phyloP scores from a whole-genome alignment of 2,329 filamentous ascomycete genomes.

The Westerdykella ornata region DNA sequence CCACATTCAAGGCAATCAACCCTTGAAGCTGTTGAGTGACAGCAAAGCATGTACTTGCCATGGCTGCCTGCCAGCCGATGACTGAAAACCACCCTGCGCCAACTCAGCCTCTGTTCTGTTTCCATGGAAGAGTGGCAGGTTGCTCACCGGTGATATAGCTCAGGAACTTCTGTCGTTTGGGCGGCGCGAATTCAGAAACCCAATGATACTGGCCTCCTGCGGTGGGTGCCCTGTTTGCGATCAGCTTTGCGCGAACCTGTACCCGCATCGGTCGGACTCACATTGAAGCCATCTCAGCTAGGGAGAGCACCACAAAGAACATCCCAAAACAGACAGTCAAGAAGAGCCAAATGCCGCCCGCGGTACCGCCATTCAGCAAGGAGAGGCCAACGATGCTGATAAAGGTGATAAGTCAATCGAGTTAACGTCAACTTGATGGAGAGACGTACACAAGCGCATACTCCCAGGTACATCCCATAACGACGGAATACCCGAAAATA shows the following conservation, averaged over 20 bases:
- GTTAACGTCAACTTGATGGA: not conserved
- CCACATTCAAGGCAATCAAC: slow-evolving; percentile 36
- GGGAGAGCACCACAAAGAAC: slow-evolving; percentile 23
- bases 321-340: slow-evolving; percentile 31
- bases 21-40: slow-evolving; percentile 28
- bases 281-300: slow-evolving; percentile 32
- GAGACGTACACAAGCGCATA: slow-evolving; percentile 1
- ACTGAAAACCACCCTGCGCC: slow-evolving; percentile 38
- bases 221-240: slow-evolving; percentile 14
- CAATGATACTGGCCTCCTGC: slow-evolving; percentile 18
- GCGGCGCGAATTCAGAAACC: slow-evolving; percentile 15
- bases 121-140: not conserved
- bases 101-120: slow-evolving; percentile 1
- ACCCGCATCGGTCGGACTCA: too few relatives aligned
- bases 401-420: slow-evolving; percentile 2
- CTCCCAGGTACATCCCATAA: slow-evolving; percentile 9
- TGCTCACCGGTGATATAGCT: slow-evolving; percentile 25
- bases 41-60: slow-evolving; percentile 27
- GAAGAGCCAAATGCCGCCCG: slow-evolving; percentile 31
- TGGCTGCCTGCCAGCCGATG: slow-evolving; percentile 38
- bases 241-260: not conserved
- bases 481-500: slow-evolving; percentile 11
- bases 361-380: slow-evolving; percentile 30
- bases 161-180: slow-evolving; percentile 27
- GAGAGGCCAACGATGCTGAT: too few relatives aligned